Evolutionary conservation across 2,329 filamentous ascomycete species (phyloP).

Genomic region (Trichoderma semiorbis): DNA sequence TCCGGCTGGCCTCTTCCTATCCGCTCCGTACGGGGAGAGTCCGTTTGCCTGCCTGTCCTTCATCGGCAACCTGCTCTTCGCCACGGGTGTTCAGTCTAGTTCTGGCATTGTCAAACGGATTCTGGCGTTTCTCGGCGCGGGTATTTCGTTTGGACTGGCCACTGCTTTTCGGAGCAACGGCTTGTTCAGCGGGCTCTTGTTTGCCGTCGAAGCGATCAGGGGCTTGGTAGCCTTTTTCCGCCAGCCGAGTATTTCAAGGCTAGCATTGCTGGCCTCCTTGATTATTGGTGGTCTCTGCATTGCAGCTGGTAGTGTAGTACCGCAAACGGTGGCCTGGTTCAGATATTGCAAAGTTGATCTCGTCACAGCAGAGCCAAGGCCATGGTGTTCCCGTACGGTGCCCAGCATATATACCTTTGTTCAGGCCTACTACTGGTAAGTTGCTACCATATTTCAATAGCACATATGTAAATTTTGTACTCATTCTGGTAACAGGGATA

Average conservation of each 20-base stretch:
- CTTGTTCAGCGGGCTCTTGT: conserved; percentile 73
- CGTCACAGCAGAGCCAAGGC: conserved; percentile 46
- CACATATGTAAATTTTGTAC: not conserved
- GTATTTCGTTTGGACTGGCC: conserved; percentile 66
- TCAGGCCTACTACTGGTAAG: conserved; percentile 85
- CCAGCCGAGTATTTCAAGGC: conserved; percentile 32
- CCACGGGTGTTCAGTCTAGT: conserved; percentile 39
- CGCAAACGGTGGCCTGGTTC: conserved; percentile 72
- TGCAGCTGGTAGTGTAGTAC: conserved; percentile 62
- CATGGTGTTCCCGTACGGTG: conserved; percentile 71
- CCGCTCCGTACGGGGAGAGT: conserved; percentile 79
- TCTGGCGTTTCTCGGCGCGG: conserved; percentile 57
- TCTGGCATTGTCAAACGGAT: conserved; percentile 37
- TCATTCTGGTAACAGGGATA: conserved; percentile 59
- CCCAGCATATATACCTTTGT: conserved; percentile 93
- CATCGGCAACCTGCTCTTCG: conserved; percentile 67
- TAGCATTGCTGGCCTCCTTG: conserved; percentile 55
- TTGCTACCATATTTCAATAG: conserved; percentile 7
- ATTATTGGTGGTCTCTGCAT: conserved; percentile 65
- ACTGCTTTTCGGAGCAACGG: conserved; percentile 81
- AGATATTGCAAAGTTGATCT: conserved; percentile 56
- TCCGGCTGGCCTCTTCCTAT: conserved; percentile 85
- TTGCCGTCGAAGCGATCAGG: conserved; percentile 59
- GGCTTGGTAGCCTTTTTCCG: conserved; percentile 27
- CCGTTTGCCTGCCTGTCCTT: conserved; percentile 76